Percentiles rank a stretch among this genome's conserved stretches.
These are phyloP conservation scores for Toxicodendron radicans DNA, from an alignment of 345 rosid genomes.

Conservation along the genomic window DNA sequence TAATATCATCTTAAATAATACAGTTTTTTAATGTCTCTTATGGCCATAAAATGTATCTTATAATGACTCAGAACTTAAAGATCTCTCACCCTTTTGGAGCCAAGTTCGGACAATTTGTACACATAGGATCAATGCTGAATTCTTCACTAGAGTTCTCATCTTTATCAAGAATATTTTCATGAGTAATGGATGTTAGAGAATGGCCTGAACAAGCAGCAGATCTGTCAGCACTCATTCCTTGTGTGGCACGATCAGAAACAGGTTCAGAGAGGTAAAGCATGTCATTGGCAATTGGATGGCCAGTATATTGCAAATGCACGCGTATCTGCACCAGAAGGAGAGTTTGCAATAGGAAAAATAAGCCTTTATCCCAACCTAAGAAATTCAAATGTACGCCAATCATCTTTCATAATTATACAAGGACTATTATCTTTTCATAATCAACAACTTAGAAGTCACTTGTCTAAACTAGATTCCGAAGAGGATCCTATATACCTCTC, in stretches of 20 bases:
- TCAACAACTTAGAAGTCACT: background rate
- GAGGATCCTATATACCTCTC: too few species aligned
- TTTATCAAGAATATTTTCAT: constrained; percentile 19
- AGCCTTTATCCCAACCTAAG: background rate
- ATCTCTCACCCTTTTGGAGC: constrained; percentile 71
- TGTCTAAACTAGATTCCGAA: too few species aligned
- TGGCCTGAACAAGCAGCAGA: constrained; percentile 42
- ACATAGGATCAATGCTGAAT: constrained; percentile 78
- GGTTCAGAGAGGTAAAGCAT: constrained; percentile 62
- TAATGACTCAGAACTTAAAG: background rate
- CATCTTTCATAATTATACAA: background rate
- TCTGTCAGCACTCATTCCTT: constrained; percentile 53
- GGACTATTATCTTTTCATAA: background rate
- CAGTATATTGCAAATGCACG: constrained; percentile 75
- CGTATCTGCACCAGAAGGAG: constrained; percentile 59
- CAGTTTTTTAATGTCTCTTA: background rate
- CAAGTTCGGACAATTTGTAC: constrained; percentile 74
- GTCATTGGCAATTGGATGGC: constrained; percentile 95
- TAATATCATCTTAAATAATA: background rate
- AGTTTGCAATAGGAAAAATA: constrained; percentile 9
- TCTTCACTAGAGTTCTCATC: constrained; percentile 44
- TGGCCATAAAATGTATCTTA: background rate
- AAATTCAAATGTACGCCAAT: constrained; percentile 3
- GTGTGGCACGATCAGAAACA: constrained; percentile 35
- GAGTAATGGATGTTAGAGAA: constrained; percentile 24